These are phyloP conservation scores for Xylaria sp. DNA, from an alignment of 2,329 filamentous ascomycete genomes.

Conservation along the genomic window DNA sequence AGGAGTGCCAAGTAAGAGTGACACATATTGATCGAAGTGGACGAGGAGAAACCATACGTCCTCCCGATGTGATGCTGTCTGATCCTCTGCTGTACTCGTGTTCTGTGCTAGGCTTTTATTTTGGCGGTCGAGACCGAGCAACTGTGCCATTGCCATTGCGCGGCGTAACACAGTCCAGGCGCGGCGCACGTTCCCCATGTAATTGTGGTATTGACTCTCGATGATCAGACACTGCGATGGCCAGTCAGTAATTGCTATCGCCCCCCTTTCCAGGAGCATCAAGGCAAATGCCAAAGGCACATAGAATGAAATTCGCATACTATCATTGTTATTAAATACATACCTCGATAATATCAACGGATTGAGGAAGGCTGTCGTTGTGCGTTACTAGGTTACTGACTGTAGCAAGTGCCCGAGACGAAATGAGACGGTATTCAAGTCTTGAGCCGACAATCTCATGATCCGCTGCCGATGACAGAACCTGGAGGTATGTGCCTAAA, in stretches of 20 bases:
- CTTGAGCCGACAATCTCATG: neutral
- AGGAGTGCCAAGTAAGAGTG: constrained; percentile 59
- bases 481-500: constrained; percentile 33
- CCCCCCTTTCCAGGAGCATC: neutral
- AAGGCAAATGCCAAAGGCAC: neutral
- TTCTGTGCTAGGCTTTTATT: constrained; percentile 15
- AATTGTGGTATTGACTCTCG: constrained; percentile 59
- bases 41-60: constrained; percentile 61
- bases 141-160: constrained; percentile 58
- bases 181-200: constrained; percentile 58
- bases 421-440: constrained; percentile 19
- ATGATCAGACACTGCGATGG: constrained; percentile 54
- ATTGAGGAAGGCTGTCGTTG: constrained; percentile 59
- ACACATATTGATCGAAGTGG: constrained; percentile 59
- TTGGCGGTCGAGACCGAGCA: constrained; percentile 52
- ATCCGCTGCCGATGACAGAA: constrained; percentile 22
- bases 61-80: constrained; percentile 48
- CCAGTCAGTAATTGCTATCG: constrained; percentile 45
- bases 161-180: constrained; percentile 60
- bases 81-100: constrained; percentile 45
- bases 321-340: neutral
- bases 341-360: constrained; percentile 59
- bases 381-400: constrained; percentile 55
- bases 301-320: neutral
- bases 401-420: constrained; percentile 42